A percentile compares a stretch with the other conserved stretches of the same genome.
These are phyloP conservation scores for Flueggea neowawraea DNA, from an alignment of 441 rosid genomes.

Conservation along the genomic window DNA sequence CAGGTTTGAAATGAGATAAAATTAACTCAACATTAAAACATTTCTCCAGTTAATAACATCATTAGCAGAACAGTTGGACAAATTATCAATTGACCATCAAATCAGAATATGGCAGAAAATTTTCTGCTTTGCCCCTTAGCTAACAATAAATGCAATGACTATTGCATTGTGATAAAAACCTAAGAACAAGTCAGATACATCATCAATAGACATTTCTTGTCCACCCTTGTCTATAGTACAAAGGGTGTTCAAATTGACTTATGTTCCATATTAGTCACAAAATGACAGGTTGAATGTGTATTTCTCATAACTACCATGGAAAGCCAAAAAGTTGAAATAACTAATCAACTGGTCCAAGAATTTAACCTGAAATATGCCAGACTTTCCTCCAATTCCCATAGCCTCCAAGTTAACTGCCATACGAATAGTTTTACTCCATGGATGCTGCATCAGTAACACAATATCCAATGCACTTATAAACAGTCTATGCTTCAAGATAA, in stretches of 20 bases:
- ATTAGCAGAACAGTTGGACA: not conserved
- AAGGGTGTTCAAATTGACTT: too few relatives aligned
- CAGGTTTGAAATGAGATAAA: not conserved
- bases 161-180: too few relatives aligned
- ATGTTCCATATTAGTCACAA: too few relatives aligned
- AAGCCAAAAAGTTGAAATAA: not conserved
- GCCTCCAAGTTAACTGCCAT: slow-evolving; percentile 95
- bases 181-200: too few relatives aligned
- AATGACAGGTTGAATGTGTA: not conserved
- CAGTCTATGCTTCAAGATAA: not conserved
- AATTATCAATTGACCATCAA: not conserved
- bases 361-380: slow-evolving; percentile 80
- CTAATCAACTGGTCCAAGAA: slow-evolving; percentile 10
- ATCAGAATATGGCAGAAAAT: not conserved
- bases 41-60: not conserved
- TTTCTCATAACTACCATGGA: not conserved
- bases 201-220: too few relatives aligned
- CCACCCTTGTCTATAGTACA: too few relatives aligned
- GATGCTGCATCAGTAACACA: slow-evolving; percentile 64
- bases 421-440: slow-evolving; percentile 75
- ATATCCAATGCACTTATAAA: slow-evolving; percentile 10
- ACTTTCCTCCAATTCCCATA: slow-evolving; percentile 95
- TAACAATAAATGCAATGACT: too few relatives aligned
- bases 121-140: too few relatives aligned
- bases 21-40: not conserved